Base-by-base conservation (phyloP, 345 rosid species). In the Carallia brachiata region DNA sequence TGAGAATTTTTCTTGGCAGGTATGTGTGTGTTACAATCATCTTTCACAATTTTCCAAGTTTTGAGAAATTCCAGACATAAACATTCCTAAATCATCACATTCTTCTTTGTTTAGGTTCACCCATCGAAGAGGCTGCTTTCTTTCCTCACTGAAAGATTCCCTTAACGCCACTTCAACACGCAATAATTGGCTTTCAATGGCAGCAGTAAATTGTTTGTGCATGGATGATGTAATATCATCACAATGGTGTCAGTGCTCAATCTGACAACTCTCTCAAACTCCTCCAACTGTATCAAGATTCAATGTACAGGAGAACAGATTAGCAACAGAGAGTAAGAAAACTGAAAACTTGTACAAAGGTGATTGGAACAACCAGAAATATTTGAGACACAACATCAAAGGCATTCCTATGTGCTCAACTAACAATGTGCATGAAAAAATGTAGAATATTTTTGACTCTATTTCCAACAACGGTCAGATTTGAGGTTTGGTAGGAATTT, bases 21-120 rank as follows among this genome's bases (percentile, higher is more conserved):
- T 66, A 66, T 77, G 69, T 62, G 52, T 61, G 75, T 65, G 73
- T 39, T 62, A 74, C 67, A 73, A 56, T 80, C 83, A 72, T 77
- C 76, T 63, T 78, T 79, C 28, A 65, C 70, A 23, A 70, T 61
- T 76, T 53, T 66, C 78, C 0, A 73, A 78, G 4, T 73, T 69
- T 52, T 77, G 78, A 36, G 82, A 73, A 67, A 86, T 70, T 60
- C 97, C 94, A 5, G 90, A 90, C 36, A 92, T 83, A 83, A 92
- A 90, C 77, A 81, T 72, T 1, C 94, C 97, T 60, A 92, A 83
- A 74, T 92, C 94, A 78, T 90, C 89, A 28, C 96, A 65, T 73
- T 92, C 97, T 73, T 88, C 90, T 82, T 90, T 78, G 67, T 92
- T 85, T 61, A 90, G 78, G 80, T 88, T 85, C 55, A 92, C 84